A percentile compares a stretch with the other conserved stretches of the same genome.
Conservation (phyloP, 176 grass and related monocot genomes). For the Melocanna baccifera region DNA sequence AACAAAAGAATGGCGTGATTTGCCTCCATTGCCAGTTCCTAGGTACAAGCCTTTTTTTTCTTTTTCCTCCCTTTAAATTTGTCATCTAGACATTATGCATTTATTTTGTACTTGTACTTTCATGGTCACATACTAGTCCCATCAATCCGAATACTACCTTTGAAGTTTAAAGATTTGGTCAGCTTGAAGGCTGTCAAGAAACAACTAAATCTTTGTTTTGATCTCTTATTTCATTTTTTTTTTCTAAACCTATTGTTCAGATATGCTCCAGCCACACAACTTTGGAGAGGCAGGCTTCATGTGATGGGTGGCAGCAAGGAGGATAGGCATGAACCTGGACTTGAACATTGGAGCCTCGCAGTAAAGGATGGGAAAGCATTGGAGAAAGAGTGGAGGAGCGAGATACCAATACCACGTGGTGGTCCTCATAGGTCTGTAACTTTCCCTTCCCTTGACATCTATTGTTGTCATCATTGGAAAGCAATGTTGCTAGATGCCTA, state of each 20-base stretch:
- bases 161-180: slow-evolving; percentile 9
- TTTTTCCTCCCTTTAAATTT: background rate
- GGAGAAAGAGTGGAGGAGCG: slow-evolving; percentile 71
- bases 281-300: slow-evolving; percentile 93
- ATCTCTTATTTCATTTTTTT: background rate
- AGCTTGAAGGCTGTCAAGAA: background rate
- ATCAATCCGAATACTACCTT: background rate
- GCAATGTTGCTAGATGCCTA: slow-evolving; percentile 2
- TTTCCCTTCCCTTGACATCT: slow-evolving; percentile 20
- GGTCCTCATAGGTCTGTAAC: slow-evolving; percentile 81
- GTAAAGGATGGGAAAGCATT: slow-evolving; percentile 91
- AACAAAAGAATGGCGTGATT: slow-evolving; percentile 81
- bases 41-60: slow-evolving; percentile 45
- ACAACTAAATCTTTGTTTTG: background rate
- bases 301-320: slow-evolving; percentile 99
- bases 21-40: slow-evolving; percentile 81
- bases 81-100: background rate
- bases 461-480: background rate
- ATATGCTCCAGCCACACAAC: slow-evolving; percentile 97
- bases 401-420: slow-evolving; percentile 88
- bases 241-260: slow-evolving; percentile 40
- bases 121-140: background rate
- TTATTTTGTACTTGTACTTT: slow-evolving; percentile 13
- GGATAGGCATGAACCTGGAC: slow-evolving; percentile 81
- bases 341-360: slow-evolving; percentile 90